phyloP scores from a whole-genome alignment of 306 rosid species.

The Nissolia schottii region DNA sequence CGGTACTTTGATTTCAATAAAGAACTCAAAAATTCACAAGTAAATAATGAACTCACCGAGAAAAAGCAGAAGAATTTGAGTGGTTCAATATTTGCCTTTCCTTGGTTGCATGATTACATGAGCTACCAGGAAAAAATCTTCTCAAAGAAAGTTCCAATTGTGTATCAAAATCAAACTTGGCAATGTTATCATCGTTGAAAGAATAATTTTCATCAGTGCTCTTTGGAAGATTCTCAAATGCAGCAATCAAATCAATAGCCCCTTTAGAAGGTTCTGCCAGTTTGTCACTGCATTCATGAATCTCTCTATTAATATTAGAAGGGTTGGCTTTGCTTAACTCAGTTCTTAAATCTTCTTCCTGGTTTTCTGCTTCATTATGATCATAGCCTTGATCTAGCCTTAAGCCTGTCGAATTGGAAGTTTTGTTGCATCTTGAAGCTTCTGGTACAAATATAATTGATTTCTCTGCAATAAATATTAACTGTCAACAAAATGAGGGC shows the following conservation, averaged over 20 bases:
- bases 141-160: conserved; percentile 64
- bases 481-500: conserved; percentile 9
- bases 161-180: conserved; percentile 36
- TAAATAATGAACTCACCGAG: conserved; percentile 48
- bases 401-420: conserved; percentile 20
- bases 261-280: conserved; percentile 37
- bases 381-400: conserved; percentile 34
- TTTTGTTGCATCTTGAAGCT: conserved; percentile 29
- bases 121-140: conserved; percentile 27
- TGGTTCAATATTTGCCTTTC: conserved; percentile 52
- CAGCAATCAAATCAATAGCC: conserved; percentile 67
- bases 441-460: conserved; percentile 36
- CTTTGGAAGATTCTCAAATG: conserved; percentile 39
- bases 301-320: conserved; percentile 28
- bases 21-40: background rate
- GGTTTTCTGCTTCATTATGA: conserved; percentile 26
- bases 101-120: conserved; percentile 32
- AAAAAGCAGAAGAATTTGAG: conserved; percentile 75
- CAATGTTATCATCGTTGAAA: conserved; percentile 27
- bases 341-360: conserved; percentile 27
- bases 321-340: conserved; percentile 34
- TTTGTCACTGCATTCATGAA: conserved; percentile 29
- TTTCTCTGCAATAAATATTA: conserved; percentile 40
- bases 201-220: conserved; percentile 24
- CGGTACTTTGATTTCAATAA: background rate